Evolutionary conservation across 2,329 filamentous ascomycete species (phyloP).

Genomic region (Trichoderma pleuroti): DNA sequence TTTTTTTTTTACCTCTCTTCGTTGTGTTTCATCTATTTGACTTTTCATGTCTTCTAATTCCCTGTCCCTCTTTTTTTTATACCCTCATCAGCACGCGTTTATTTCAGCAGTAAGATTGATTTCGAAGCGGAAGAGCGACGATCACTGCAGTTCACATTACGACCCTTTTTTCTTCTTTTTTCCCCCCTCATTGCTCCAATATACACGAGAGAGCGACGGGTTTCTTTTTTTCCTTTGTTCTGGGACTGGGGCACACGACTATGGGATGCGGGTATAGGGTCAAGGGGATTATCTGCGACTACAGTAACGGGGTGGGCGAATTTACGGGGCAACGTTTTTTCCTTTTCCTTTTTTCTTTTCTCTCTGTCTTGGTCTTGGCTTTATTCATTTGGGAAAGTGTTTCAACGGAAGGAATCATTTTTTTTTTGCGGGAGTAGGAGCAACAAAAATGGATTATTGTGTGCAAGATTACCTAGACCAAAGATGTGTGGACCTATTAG

Average conservation of each 20-base stretch:
- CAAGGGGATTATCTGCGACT: background rate
- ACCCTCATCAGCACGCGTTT: constrained; percentile 8
- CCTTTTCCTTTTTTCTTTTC: background rate
- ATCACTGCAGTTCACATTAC: background rate
- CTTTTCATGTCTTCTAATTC: background rate
- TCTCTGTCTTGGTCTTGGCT: background rate
- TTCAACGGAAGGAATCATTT: constrained; percentile 1
- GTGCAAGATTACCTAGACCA: background rate
- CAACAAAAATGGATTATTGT: constrained; percentile 9
- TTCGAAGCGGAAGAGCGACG: constrained; percentile 3
- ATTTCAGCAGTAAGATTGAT: background rate
- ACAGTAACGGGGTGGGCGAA: background rate
- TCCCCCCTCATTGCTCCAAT: background rate
- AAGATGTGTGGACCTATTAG: background rate
- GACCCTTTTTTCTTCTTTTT: background rate
- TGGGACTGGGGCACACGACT: background rate
- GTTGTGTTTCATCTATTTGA: background rate
- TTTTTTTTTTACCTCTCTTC: background rate
- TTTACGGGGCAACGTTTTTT: background rate
- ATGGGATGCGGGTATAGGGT: background rate
- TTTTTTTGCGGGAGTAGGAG: constrained; percentile 1
- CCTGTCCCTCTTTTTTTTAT: background rate
- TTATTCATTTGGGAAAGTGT: constrained; percentile 5
- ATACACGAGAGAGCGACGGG: background rate
- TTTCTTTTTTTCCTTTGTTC: background rate